A percentile compares a stretch with the other conserved stretches of the same genome.
Conservation (phyloP, 2,329 filamentous ascomycete species). For the Diaporthe caulivora region DNA sequence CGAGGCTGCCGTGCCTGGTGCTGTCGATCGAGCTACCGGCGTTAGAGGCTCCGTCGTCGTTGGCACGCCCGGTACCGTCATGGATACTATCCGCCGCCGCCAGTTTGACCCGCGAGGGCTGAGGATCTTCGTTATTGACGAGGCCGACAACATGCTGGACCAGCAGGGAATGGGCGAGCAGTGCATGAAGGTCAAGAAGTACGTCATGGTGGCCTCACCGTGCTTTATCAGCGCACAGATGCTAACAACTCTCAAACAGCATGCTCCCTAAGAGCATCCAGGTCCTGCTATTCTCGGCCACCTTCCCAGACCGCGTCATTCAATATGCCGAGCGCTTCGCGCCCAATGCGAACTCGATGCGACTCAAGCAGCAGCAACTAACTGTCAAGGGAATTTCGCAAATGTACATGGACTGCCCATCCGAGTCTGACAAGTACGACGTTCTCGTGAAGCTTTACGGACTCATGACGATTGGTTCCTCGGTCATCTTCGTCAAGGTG, state of each 20-base stretch:
- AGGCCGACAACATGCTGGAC: conserved; percentile 99
- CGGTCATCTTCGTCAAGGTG: conserved; percentile 97
- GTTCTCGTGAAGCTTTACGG: conserved; percentile 94
- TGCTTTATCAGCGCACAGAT: background rate
- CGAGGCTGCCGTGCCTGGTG: conserved; percentile 86
- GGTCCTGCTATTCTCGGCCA: conserved; percentile 95
- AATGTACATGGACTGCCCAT: conserved; percentile 94
- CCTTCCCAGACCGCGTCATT: conserved; percentile 88
- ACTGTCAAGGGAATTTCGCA: conserved; percentile 98
- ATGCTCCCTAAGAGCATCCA: conserved; percentile 82
- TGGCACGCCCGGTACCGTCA: conserved; percentile 93
- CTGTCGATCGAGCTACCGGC: conserved; percentile 74
- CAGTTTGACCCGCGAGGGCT: conserved; percentile 80
- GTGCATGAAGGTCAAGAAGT: conserved; percentile 90
- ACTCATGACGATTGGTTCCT: conserved; percentile 95
- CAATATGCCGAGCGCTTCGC: conserved; percentile 87
- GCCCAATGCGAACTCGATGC: conserved; percentile 87
- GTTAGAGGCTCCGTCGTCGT: conserved; percentile 86
- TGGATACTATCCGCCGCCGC: conserved; percentile 84
- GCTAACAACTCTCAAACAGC: conserved; percentile 55
- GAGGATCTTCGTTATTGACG: conserved; percentile 90
- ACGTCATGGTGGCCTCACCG: conserved; percentile 50
- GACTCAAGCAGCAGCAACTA: conserved; percentile 88
- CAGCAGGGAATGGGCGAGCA: conserved; percentile 96
- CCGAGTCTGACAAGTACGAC: conserved; percentile 86